Evolutionary conservation across 73 alveolate species (phyloP).

Genomic region (Paramecium pentaurelia): DNA sequence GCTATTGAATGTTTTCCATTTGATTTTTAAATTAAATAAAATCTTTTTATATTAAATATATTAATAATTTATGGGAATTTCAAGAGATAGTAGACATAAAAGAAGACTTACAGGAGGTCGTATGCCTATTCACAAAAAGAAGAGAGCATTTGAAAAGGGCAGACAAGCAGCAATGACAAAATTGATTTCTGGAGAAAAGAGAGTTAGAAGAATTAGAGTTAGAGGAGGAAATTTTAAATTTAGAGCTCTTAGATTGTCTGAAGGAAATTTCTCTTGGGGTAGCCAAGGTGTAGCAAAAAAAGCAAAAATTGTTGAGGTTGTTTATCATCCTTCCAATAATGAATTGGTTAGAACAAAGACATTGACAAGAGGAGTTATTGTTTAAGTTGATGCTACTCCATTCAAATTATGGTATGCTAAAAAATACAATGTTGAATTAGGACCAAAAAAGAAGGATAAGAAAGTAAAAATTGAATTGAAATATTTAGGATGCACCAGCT

Average conservation of each 20-base stretch:
- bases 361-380: conserved; percentile 89
- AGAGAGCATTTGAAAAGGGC: conserved; percentile 96
- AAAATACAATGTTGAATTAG: conserved; percentile 83
- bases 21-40: not conserved
- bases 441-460: conserved; percentile 66
- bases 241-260: conserved; percentile 89
- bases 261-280: conserved; percentile 96
- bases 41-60: not conserved
- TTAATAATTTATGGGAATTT: conserved; percentile 82
- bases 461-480: not conserved
- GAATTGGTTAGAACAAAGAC: conserved; percentile 98
- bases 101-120: conserved; percentile 97
- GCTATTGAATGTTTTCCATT: not conserved
- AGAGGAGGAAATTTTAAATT: conserved; percentile 90
- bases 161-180: conserved; percentile 91
- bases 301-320: conserved; percentile 90
- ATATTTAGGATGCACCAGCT: not conserved
- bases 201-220: conserved; percentile 74
- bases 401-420: conserved; percentile 88
- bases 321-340: conserved; percentile 96
- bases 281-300: conserved; percentile 67
- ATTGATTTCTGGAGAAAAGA: conserved; percentile 57
- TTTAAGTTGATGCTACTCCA: conserved; percentile 95
- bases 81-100: conserved; percentile 94
- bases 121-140: conserved; percentile 97